phyloP scores from a whole-genome alignment of 179 eudicot genomes.

The Camellia oleifera region DNA sequence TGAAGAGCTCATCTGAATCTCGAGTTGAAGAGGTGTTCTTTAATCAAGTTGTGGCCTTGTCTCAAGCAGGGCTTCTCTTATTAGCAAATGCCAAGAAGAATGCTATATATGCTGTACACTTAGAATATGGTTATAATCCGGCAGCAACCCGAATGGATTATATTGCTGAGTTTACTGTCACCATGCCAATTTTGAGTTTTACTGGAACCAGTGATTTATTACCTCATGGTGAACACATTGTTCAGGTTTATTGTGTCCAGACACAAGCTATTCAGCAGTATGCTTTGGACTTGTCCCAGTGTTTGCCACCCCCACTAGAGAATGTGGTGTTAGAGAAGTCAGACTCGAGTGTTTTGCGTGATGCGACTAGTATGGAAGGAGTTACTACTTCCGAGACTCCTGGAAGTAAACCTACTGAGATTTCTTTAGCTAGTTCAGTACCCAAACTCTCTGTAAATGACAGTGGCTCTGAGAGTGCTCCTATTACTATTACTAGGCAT shows the following conservation, averaged over 20 bases:
- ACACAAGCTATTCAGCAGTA: conserved; percentile 99
- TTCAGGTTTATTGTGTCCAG: conserved; percentile 96
- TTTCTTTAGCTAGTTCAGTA: conserved; percentile 36
- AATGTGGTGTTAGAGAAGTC: conserved; percentile 54
- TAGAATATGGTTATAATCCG: conserved; percentile 84
- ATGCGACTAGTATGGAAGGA: conserved; percentile 40
- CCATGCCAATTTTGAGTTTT: conserved; percentile 97
- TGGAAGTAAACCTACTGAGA: conserved; percentile 53
- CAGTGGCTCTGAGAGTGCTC: conserved; percentile 38
- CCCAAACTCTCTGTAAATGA: conserved; percentile 35
- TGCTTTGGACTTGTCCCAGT: conserved; percentile 84
- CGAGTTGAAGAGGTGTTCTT: conserved; percentile 76
- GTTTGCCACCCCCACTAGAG: conserved; percentile 90
- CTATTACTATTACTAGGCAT: conserved; percentile 38
- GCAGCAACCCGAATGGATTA: conserved; percentile 87
- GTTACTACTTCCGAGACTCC: conserved; percentile 45
- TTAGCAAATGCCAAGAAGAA: conserved; percentile 95
- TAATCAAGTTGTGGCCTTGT: conserved; percentile 87
- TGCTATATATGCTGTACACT: conserved; percentile 91
- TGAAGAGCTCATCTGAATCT: conserved; percentile 72
- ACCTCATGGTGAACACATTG: conserved; percentile 77
- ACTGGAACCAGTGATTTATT: conserved; percentile 81
- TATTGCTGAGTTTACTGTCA: conserved; percentile 90
- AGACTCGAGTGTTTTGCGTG: conserved; percentile 61
- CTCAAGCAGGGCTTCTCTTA: conserved; percentile 83